Percentiles rank a stretch among this genome's conserved stretches.
phyloP scores from a whole-genome alignment of 2,329 filamentous ascomycete species.

The Conoideocrella luteorostrata region DNA sequence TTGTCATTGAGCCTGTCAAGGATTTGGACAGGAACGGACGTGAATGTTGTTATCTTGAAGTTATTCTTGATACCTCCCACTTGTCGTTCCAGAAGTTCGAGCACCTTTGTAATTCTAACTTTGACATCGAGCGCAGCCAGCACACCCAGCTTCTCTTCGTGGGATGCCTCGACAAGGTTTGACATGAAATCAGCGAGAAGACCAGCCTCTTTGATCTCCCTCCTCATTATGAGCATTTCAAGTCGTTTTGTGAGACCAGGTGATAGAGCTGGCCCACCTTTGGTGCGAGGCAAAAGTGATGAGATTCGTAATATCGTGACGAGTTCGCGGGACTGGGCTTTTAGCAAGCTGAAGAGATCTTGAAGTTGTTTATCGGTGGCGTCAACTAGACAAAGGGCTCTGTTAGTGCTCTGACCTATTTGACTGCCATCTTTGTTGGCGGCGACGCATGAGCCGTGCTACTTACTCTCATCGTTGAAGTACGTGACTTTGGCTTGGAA shows the following conservation, averaged over 20 bases:
- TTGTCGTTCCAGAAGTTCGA: constrained; percentile 77
- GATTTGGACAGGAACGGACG: constrained; percentile 57
- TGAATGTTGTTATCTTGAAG: constrained; percentile 76
- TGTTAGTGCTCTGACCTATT: not conserved
- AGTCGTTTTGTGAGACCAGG: constrained; percentile 81
- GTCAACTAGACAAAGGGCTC: constrained; percentile 17
- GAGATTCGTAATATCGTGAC: constrained; percentile 78
- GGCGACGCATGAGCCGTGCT: not conserved
- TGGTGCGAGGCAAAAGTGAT: constrained; percentile 69
- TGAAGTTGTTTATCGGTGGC: constrained; percentile 53
- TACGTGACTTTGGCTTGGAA: constrained; percentile 76
- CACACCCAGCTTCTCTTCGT: constrained; percentile 86
- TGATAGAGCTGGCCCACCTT: constrained; percentile 60
- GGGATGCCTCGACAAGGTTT: constrained; percentile 78
- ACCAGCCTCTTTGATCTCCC: constrained; percentile 76
- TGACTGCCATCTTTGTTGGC: not conserved
- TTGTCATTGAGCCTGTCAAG: constrained; percentile 45
- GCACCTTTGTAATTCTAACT: constrained; percentile 71
- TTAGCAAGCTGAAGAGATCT: constrained; percentile 71
- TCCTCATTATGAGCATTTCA: constrained; percentile 79
- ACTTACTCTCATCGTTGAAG: constrained; percentile 62
- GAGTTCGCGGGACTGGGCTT: constrained; percentile 78
- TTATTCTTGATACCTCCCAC: constrained; percentile 79
- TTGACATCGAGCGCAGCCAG: constrained; percentile 75
- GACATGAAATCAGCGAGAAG: constrained; percentile 93